Evolutionary conservation across 2,329 filamentous ascomycete genomes (phyloP).

Genomic region (Domatiomyces globalis): DNA sequence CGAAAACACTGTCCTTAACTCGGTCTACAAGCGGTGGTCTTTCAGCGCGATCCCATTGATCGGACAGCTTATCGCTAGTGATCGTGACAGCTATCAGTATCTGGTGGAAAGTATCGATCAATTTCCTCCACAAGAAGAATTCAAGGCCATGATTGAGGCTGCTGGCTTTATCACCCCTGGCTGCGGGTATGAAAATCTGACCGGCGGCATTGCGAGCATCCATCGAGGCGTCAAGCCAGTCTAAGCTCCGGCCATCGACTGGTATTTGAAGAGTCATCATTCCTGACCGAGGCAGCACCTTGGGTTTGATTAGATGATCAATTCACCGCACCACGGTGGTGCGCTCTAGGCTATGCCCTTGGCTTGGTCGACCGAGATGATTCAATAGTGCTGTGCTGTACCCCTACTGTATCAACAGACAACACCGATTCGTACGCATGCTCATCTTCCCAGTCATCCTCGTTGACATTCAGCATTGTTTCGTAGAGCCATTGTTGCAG

Average conservation of each 20-base stretch:
- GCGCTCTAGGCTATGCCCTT: not conserved
- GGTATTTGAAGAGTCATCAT: not conserved
- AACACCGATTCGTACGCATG: too few species aligned
- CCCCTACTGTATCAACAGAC: not conserved
- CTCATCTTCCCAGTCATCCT: not conserved
- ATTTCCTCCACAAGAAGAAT: conserved; percentile 77
- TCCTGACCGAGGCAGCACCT: not conserved
- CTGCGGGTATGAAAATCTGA: conserved; percentile 76
- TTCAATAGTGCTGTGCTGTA: not conserved
- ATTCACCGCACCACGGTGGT: not conserved
- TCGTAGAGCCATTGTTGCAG: too few species aligned
- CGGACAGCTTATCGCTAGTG: conserved; percentile 84
- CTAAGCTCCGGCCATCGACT: not conserved
- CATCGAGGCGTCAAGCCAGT: conserved; percentile 86
- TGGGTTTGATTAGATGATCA: not conserved
- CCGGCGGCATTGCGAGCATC: conserved; percentile 82
- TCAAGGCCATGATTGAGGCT: conserved; percentile 64
- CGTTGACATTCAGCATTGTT: too few species aligned
- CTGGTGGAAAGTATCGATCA: conserved; percentile 93
- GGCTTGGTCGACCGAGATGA: not conserved
- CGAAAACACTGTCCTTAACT: conserved; percentile 61
- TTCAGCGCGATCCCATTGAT: conserved; percentile 90
- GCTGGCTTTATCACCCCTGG: conserved; percentile 60
- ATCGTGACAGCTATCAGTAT: conserved; percentile 95
- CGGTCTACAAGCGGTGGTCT: conserved; percentile 87